These are phyloP conservation scores for Epichloe brachyelytri DNA, from an alignment of 2,329 filamentous ascomycete genomes.

Conservation along the genomic window DNA sequence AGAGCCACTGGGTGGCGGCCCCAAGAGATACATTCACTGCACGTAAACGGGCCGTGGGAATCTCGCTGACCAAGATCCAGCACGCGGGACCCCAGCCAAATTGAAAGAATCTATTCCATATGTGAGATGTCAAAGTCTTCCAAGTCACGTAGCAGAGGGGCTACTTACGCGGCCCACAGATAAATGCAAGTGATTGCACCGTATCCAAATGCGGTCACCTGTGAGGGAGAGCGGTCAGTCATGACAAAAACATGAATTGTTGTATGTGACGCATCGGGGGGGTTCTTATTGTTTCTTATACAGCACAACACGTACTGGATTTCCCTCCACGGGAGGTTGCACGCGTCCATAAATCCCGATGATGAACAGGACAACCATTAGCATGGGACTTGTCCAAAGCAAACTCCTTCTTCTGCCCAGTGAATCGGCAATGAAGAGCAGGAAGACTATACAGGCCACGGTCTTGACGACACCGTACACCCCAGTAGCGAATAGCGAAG, in stretches of 20 bases:
- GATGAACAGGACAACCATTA: slow-evolving; percentile 52
- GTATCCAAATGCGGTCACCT: slow-evolving; percentile 53
- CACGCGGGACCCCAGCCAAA: slow-evolving; percentile 59
- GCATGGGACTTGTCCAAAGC: slow-evolving; percentile 51
- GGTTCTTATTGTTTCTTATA: too few relatives aligned
- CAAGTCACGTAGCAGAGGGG: background rate
- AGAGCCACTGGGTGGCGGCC: slow-evolving; percentile 59
- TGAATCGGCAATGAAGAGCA: slow-evolving; percentile 55
- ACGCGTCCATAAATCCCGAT: slow-evolving; percentile 59
- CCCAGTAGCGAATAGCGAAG: slow-evolving; percentile 58
- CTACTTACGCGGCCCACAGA: slow-evolving; percentile 45
- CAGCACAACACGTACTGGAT: slow-evolving; percentile 22
- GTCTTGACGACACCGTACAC: slow-evolving; percentile 64
- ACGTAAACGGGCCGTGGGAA: slow-evolving; percentile 52
- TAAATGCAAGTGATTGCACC: slow-evolving; percentile 60
- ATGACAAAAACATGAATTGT: background rate
- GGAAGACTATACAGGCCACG: slow-evolving; percentile 47
- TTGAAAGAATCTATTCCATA: slow-evolving; percentile 41
- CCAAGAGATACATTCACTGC: slow-evolving; percentile 56
- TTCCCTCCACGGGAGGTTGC: slow-evolving; percentile 39
- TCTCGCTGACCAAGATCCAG: slow-evolving; percentile 60
- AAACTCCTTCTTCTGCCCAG: slow-evolving; percentile 50
- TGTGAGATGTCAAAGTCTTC: slow-evolving; percentile 8
- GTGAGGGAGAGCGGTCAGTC: background rate
- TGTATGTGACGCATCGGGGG: too few relatives aligned